Conservation (phyloP, 768 basidiomycete species). For the Termitomyces sp. region DNA sequence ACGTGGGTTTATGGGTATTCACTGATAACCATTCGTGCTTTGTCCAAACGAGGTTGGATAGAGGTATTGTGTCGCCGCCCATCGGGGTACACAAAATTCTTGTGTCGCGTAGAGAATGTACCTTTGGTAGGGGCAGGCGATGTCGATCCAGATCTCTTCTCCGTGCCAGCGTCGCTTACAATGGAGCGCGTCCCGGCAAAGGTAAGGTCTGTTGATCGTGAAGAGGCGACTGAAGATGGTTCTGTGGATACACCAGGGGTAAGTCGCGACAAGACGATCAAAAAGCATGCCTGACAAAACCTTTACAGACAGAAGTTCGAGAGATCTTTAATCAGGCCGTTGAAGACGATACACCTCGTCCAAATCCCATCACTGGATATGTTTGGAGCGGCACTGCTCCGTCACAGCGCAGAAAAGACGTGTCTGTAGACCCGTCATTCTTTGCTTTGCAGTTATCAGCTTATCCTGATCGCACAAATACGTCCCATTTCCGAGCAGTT, state of each 20-base stretch:
- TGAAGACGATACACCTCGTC: slow-evolving; percentile 35
- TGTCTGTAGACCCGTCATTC: slow-evolving; percentile 81
- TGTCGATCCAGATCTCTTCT: slow-evolving; percentile 74
- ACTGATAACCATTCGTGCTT: slow-evolving; percentile 75
- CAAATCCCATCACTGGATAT: slow-evolving; percentile 79
- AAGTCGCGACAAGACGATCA: background rate
- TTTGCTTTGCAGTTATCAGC: slow-evolving; percentile 85
- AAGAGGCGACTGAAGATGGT: slow-evolving; percentile 21
- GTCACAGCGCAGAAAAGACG: slow-evolving; percentile 85
- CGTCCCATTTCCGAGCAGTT: slow-evolving; percentile 42
- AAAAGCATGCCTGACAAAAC: background rate
- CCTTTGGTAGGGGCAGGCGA: slow-evolving; percentile 84
- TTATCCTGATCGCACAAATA: slow-evolving; percentile 43
- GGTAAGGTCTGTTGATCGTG: slow-evolving; percentile 26
- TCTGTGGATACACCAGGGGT: slow-evolving; percentile 19
- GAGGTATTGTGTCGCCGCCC: slow-evolving; percentile 83
- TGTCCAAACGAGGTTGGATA: slow-evolving; percentile 81
- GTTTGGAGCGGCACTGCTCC: slow-evolving; percentile 88
- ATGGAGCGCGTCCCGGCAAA: slow-evolving; percentile 56
- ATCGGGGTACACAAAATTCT: slow-evolving; percentile 83
- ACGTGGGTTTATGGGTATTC: slow-evolving; percentile 87
- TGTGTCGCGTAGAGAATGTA: slow-evolving; percentile 86
- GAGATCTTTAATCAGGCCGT: slow-evolving; percentile 22
- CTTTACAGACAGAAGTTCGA: slow-evolving; percentile 26
- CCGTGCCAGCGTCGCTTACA: slow-evolving; percentile 69